Conservation (phyloP, 2,329 filamentous ascomycete genomes). For the Plectosphaerella plurivora region DNA sequence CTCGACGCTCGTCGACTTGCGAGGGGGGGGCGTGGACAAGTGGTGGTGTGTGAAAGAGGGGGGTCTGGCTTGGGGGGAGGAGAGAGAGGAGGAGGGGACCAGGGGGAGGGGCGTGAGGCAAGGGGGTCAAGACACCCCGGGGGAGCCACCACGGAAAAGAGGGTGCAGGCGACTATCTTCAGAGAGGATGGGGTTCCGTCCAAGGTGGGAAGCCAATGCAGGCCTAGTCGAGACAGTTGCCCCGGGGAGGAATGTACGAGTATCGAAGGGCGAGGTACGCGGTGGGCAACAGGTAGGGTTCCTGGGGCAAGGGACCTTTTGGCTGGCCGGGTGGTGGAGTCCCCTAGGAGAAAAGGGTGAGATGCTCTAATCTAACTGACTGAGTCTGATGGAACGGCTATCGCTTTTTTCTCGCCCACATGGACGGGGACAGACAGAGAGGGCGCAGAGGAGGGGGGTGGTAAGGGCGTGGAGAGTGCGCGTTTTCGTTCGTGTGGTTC, state of each 20-base stretch:
- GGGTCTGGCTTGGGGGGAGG: conserved; percentile 8
- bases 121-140: no score
- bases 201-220: conserved; percentile 13
- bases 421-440: background rate
- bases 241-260: conserved; percentile 25
- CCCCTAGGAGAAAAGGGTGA: conserved; percentile 8
- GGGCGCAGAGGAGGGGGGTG: background rate
- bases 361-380: conserved; percentile 12
- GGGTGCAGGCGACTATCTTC: conserved; percentile 7
- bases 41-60: conserved; percentile 14
- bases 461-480: background rate
- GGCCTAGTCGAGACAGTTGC: conserved; percentile 26
- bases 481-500: conserved; percentile 2
- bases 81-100: no score
- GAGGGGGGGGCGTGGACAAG: conserved; percentile 24
- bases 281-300: background rate
- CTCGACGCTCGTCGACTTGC: conserved; percentile 20
- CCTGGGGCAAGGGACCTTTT: background rate
- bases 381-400: conserved; percentile 3
- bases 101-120: no score
- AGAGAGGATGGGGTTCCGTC: conserved; percentile 6
- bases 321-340: conserved; percentile 4
- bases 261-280: conserved; percentile 13
- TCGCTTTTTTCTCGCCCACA: background rate
- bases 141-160: no score